Conservation (phyloP, 164 flowering plant genomes). For the Magnolia kwangsiensis region DNA sequence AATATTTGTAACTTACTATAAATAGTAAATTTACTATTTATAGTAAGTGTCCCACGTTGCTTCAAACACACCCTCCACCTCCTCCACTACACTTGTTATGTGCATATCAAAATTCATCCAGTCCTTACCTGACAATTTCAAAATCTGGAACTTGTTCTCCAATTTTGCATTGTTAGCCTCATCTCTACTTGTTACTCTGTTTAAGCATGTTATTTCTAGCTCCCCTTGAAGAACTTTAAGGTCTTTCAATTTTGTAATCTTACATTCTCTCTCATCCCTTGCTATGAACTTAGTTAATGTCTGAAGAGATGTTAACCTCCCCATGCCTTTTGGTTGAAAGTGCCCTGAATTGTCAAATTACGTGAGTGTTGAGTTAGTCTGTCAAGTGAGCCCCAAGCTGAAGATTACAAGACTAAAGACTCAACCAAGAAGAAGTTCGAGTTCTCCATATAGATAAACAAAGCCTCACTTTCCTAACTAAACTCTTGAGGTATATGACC, state of each 20-base stretch:
- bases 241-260: neutral
- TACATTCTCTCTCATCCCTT: neutral
- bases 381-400: too few species aligned
- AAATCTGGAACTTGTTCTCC: neutral
- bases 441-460: too few species aligned
- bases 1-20: too few species aligned
- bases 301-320: neutral
- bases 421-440: too few species aligned
- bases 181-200: neutral
- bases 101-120: too few species aligned
- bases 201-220: neutral
- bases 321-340: neutral
- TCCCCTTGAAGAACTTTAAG: neutral
- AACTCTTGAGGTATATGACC: too few species aligned
- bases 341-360: too few species aligned
- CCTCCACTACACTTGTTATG: neutral
- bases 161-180: neutral
- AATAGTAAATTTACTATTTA: too few species aligned
- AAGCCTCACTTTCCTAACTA: too few species aligned
- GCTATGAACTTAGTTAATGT: neutral
- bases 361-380: too few species aligned
- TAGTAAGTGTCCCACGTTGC: too few species aligned
- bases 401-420: too few species aligned
- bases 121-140: neutral
- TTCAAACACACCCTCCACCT: neutral